These are phyloP conservation scores for Dysphania ambrosioides DNA, from an alignment of 148 eudicot genomes.

Conservation along the genomic window DNA sequence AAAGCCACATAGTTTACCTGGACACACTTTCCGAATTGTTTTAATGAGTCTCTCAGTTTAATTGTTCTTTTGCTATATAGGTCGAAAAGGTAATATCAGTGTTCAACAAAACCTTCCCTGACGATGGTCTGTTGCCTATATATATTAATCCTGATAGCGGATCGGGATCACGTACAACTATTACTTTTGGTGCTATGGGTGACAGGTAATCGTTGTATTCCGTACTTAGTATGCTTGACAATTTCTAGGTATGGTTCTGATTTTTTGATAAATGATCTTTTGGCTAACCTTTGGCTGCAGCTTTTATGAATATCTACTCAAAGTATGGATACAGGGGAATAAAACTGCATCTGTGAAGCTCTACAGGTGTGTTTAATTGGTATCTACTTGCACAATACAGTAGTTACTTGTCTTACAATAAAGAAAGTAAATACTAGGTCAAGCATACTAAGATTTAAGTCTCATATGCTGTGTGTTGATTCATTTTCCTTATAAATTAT, in stretches of 20 bases:
- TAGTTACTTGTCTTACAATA: slow-evolving; percentile 2
- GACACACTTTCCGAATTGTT: not conserved
- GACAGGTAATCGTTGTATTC: slow-evolving; percentile 58
- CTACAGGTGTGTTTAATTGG: slow-evolving; percentile 61
- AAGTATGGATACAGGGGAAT: slow-evolving; percentile 99
- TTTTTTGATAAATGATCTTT: slow-evolving; percentile 14
- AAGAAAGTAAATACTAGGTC: not conserved
- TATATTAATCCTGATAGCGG: slow-evolving; percentile 80
- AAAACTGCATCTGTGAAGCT: slow-evolving; percentile 75
- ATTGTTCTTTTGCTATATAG: slow-evolving; percentile 34
- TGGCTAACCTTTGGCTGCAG: slow-evolving; percentile 47
- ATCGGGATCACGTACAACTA: slow-evolving; percentile 56
- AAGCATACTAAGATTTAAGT: not conserved
- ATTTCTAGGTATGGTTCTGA: not conserved
- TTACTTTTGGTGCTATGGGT: slow-evolving; percentile 99
- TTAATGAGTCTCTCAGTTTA: not conserved
- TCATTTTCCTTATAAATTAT: not conserved
- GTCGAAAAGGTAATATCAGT: slow-evolving; percentile 78
- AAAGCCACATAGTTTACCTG: not conserved
- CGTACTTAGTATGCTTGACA: not conserved
- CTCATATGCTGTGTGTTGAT: not conserved
- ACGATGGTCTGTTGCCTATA: slow-evolving; percentile 88
- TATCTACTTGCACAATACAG: not conserved
- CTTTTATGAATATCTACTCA: slow-evolving; percentile 95
- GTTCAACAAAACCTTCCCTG: slow-evolving; percentile 83